Evolutionary conservation across 495 filamentous ascomycete genomes (phyloP), one percentile per base, ranked within the genome.

Genomic region (Achaetomiella virescens): DNA sequence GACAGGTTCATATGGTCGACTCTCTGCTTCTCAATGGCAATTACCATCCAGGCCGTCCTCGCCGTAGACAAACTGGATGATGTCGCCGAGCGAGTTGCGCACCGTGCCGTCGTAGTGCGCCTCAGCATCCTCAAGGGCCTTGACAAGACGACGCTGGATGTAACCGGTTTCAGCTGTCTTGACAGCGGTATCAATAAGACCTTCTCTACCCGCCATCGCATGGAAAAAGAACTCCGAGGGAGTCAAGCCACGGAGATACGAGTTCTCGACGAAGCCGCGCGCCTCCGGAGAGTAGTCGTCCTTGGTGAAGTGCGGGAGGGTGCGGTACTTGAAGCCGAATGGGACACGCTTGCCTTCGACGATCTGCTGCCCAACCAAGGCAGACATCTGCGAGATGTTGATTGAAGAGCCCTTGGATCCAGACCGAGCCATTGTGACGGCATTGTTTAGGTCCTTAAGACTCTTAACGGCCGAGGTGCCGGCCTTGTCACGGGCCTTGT

Each of bases 141-240:
- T 99, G 66, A 99, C 93, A 36, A 99, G 79, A 73, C 95, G 88
- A 71, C 93, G 89, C 72, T 99, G 93, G 60, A 99, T 97, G 70
- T 99, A 99, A 73, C 93, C 93, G 40, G 93, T 99, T 67, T 99
- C 93, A 33, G 93, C 93, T 57, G 93, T 99, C 80, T 99, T 99
- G 67, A 99, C 93, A 62, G 93, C 93, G 20, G 93, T 99, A 81
- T 99, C 93, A 62, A 99, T 99, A 43, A 99, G 78, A 93, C 93
- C 93, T 73, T 99, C 93, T 75, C 93, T 86, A 88, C 93, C 93
- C 75, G 93, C 93, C 93, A 99, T 99, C 61, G 93, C 93, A 76
- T 99, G 93, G 80, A 99, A 99, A 78, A 96, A 99, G 71, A 97
- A 99, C 63, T 99, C 93, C 1, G 87, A 86, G 2, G 93, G 91